Percentiles rank a stretch among this genome's conserved stretches.
Conservation (phyloP, 305 asterid species). For the Fraxinus greggii region DNA sequence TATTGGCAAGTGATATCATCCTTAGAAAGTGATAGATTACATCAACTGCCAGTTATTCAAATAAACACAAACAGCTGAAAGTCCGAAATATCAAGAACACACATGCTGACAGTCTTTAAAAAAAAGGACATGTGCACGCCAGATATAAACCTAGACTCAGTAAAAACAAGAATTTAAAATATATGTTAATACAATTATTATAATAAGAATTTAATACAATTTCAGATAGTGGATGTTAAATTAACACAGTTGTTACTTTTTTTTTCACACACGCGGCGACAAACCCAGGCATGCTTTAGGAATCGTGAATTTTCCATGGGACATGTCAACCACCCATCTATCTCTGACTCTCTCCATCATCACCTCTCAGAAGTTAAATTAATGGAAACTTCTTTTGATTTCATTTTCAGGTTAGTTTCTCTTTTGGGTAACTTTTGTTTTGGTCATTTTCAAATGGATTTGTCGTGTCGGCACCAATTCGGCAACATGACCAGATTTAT, state of each 20-base stretch:
- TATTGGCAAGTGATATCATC: not conserved
- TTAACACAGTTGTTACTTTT: not conserved
- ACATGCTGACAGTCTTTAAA: not conserved
- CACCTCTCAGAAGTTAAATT: not conserved
- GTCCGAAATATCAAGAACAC: not conserved
- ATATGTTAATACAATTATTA: not conserved
- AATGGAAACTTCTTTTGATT: not conserved
- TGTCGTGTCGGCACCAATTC: not conserved
- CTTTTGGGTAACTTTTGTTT: not conserved
- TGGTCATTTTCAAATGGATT: not conserved
- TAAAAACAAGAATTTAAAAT: not conserved
- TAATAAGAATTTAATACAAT: too few relatives aligned
- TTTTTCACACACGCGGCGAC: not conserved
- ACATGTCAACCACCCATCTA: not conserved
- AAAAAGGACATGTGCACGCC: not conserved
- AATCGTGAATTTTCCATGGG: not conserved
- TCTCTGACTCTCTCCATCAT: not conserved
- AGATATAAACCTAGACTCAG: not conserved
- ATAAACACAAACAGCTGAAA: not conserved
- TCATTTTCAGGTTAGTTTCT: not conserved
- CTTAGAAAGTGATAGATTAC: not conserved
- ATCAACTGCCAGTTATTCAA: not conserved
- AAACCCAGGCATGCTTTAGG: not conserved
- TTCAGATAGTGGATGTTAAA: not conserved
- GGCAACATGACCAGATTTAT: not conserved